phyloP scores from a whole-genome alignment of 305 asterid species.

The Stenogyne calaminthoides region DNA sequence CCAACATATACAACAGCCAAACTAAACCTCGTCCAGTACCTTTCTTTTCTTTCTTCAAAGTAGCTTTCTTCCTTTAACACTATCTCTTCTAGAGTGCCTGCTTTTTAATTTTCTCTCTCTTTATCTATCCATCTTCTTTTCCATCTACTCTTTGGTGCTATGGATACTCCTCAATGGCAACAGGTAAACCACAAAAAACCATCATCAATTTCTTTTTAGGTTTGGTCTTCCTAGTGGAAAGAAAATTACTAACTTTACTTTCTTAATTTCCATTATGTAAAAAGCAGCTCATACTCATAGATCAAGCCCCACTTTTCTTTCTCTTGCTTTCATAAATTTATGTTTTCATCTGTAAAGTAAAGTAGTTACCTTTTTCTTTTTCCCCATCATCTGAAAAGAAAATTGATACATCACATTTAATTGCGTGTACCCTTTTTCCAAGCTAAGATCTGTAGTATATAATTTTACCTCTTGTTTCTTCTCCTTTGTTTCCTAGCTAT shows the following conservation, averaged over 20 bases:
- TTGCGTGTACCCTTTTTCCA: background rate
- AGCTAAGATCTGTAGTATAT: too few species aligned
- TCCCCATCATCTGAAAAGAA: slow-evolving; percentile 29
- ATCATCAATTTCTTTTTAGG: slow-evolving; percentile 32
- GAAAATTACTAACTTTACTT: too few species aligned
- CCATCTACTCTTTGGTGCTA: slow-evolving; percentile 12
- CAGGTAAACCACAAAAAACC: slow-evolving; percentile 40
- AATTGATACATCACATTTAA: slow-evolving; percentile 15
- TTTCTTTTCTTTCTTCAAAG: slow-evolving; percentile 22
- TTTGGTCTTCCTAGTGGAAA: too few species aligned
- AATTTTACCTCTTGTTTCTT: too few species aligned
- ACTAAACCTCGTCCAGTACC: slow-evolving; percentile 36
- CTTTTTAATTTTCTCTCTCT: too few species aligned
- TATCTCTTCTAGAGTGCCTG: slow-evolving; percentile 30
- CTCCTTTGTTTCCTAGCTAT: slow-evolving; percentile 8
- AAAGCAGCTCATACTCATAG: slow-evolving; percentile 16
- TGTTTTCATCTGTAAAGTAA: slow-evolving; percentile 21
- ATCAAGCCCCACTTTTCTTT: slow-evolving; percentile 33
- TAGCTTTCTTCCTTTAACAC: slow-evolving; percentile 32
- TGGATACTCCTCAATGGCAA: slow-evolving; percentile 59
- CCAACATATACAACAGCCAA: slow-evolving; percentile 48
- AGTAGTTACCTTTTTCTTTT: slow-evolving; percentile 8
- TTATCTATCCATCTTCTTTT: slow-evolving; percentile 8
- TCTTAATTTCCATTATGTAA: slow-evolving; percentile 20
- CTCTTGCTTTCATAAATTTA: slow-evolving; percentile 12